These are phyloP conservation scores for Irpex sp. DNA, from an alignment of 1,284 basidiomycete species.

Conservation along the genomic window DNA sequence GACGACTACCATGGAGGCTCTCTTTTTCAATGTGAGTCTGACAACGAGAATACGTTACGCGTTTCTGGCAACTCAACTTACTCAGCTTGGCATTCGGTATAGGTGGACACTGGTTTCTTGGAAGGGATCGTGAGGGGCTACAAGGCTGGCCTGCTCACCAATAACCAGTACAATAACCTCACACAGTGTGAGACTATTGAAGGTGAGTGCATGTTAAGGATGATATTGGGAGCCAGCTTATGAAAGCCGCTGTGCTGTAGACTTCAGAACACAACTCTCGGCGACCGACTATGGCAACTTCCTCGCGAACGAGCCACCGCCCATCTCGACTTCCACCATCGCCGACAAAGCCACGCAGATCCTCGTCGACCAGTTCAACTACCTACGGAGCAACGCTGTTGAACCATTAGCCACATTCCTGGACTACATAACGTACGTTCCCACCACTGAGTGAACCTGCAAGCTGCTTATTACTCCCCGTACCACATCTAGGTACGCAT, in stretches of 20 bases:
- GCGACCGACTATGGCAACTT: slow-evolving; percentile 99
- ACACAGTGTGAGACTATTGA: slow-evolving; percentile 98
- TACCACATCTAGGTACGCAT: slow-evolving; percentile 69
- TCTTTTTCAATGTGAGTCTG: slow-evolving; percentile 76
- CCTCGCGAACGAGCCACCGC: slow-evolving; percentile 94
- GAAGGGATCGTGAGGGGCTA: slow-evolving; percentile 95
- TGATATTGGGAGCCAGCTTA: too few relatives aligned
- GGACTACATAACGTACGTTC: slow-evolving; percentile 90
- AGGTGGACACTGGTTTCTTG: slow-evolving; percentile 82
- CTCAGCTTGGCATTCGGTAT: slow-evolving; percentile 7
- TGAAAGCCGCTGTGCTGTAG: slow-evolving; percentile 34
- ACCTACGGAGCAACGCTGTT: slow-evolving; percentile 85
- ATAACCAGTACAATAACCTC: slow-evolving; percentile 88
- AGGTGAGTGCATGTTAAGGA: slow-evolving; percentile 47
- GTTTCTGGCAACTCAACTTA: slow-evolving; percentile 23
- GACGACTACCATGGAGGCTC: slow-evolving; percentile 63
- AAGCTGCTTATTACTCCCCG: slow-evolving; percentile 6
- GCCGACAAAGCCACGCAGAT: slow-evolving; percentile 93
- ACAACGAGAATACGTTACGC: not conserved
- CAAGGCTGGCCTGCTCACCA: slow-evolving; percentile 87
- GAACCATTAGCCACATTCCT: slow-evolving; percentile 90
- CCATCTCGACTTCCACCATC: slow-evolving; percentile 92
- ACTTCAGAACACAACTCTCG: slow-evolving; percentile 89
- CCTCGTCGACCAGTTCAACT: slow-evolving; percentile 97
- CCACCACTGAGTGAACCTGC: not conserved